A percentile compares a stretch with the other conserved stretches of the same genome.
phyloP scores from a whole-genome alignment of 1,139 yeast species.

The Kluyveromyces marxianus region DNA sequence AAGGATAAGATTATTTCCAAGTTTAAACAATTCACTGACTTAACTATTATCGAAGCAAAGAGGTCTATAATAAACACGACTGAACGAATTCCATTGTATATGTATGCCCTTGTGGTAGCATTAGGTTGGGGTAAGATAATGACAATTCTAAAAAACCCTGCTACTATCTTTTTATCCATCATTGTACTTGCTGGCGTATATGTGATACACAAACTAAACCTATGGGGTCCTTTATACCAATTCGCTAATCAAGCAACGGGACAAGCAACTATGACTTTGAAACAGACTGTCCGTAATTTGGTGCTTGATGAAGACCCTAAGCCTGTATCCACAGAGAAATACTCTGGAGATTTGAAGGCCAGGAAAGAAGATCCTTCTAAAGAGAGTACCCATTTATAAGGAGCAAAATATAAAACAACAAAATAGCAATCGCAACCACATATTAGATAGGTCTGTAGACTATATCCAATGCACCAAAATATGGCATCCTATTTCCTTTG shows the following conservation, averaged over 20 bases:
- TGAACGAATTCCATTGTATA: constrained; percentile 77
- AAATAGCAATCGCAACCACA: neutral
- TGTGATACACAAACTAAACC: constrained; percentile 59
- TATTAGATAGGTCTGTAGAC: no score
- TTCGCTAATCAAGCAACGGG: constrained; percentile 52
- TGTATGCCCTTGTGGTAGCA: constrained; percentile 62
- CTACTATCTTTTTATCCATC: constrained; percentile 53
- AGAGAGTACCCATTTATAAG: constrained; percentile 3
- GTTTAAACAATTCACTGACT: constrained; percentile 72
- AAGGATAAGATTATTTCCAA: constrained; percentile 50
- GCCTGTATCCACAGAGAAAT: neutral
- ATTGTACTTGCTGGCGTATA: constrained; percentile 54
- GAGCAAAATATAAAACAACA: neutral
- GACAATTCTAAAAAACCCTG: constrained; percentile 79
- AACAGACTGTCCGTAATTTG: constrained; percentile 42
- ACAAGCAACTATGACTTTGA: constrained; percentile 50
- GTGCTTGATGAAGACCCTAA: constrained; percentile 25
- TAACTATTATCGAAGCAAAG: constrained; percentile 77
- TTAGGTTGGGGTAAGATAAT: constrained; percentile 96
- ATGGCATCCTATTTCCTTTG: no score
- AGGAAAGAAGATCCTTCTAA: neutral
- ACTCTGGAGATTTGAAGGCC: constrained; percentile 12
- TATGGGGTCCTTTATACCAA: constrained; percentile 67
- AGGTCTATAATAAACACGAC: constrained; percentile 62
- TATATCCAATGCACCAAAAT: no score